These are phyloP conservation scores for Mortierella claussenii DNA, from an alignment of 192 early-diverging fungal species.

Conservation along the genomic window DNA sequence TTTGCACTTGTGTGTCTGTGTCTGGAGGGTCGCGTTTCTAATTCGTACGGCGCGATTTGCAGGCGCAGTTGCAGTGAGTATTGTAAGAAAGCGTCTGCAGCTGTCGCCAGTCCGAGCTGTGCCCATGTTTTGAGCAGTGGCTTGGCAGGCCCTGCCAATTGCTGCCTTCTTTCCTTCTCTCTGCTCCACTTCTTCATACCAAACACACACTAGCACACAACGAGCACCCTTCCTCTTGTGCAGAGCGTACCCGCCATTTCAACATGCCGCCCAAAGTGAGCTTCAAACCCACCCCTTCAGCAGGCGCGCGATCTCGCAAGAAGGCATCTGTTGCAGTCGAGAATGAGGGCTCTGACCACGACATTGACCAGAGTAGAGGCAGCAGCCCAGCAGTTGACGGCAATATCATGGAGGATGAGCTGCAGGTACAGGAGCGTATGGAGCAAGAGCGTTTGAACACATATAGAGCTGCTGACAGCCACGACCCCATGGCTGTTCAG, in stretches of 20 bases:
- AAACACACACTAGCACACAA: too few relatives aligned
- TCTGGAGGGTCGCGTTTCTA: too few relatives aligned
- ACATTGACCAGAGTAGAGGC: conserved; percentile 9
- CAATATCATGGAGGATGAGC: conserved; percentile 26
- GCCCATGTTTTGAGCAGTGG: conserved; percentile 34
- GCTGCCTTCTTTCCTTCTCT: neutral
- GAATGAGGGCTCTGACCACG: conserved; percentile 28
- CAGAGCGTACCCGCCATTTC: too few relatives aligned
- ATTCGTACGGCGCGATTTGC: too few relatives aligned
- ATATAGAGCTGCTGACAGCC: conserved; percentile 1
- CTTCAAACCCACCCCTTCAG: conserved; percentile 33
- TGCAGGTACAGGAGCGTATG: conserved; percentile 29
- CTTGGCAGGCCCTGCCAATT: neutral
- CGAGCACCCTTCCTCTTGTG: too few relatives aligned
- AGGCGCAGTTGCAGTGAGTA: too few relatives aligned
- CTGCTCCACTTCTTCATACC: too few relatives aligned
- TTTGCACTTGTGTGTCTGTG: too few relatives aligned
- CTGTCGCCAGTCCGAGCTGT: neutral
- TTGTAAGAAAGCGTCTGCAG: too few relatives aligned
- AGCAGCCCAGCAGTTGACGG: conserved; percentile 16
- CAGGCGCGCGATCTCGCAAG: conserved; percentile 33
- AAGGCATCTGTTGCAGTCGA: conserved; percentile 1
- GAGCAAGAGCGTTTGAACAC: conserved; percentile 42
- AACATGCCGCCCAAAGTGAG: conserved; percentile 39
- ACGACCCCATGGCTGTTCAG: conserved; percentile 8